A percentile compares a stretch with the other conserved stretches of the same genome.
These are phyloP conservation scores for Blastocystis sp. DNA, from an alignment of 352 stramenopile genomes.

Conservation along the genomic window DNA sequence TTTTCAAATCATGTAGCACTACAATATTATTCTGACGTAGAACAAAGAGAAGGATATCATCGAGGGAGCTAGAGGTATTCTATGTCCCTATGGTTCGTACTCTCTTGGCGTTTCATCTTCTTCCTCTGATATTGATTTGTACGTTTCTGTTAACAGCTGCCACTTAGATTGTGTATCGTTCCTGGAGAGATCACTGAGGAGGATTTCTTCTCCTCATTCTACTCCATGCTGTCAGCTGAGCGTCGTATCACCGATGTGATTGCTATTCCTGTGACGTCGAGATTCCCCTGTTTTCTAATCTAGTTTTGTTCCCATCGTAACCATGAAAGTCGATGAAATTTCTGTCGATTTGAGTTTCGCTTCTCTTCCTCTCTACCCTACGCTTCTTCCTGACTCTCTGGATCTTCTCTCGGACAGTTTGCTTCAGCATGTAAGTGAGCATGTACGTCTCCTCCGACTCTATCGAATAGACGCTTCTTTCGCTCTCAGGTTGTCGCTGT, in stretches of 20 bases:
- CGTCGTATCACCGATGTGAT: background rate
- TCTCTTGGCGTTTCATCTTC: conserved; percentile 1
- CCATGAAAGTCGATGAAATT: conserved; percentile 28
- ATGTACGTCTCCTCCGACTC: background rate
- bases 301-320: conserved; percentile 45
- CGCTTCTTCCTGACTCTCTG: background rate
- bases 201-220: conserved; percentile 32
- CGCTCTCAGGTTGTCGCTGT: background rate
- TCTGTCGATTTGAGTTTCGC: background rate
- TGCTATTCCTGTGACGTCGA: conserved; percentile 1
- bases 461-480: background rate
- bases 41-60: background rate
- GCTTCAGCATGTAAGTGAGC: background rate
- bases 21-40: background rate
- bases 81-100: conserved; percentile 15
- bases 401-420: background rate
- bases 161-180: conserved; percentile 24
- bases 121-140: conserved; percentile 53
- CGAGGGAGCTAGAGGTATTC: background rate
- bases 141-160: background rate
- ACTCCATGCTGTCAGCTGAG: background rate
- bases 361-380: background rate
- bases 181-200: background rate
- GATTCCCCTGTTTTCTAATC: background rate
- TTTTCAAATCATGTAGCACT: background rate